Evolutionary conservation across 2,329 filamentous ascomycete genomes (phyloP), one percentile per base, ranked within the genome.

Genomic region (Aureobasidium sp.): DNA sequence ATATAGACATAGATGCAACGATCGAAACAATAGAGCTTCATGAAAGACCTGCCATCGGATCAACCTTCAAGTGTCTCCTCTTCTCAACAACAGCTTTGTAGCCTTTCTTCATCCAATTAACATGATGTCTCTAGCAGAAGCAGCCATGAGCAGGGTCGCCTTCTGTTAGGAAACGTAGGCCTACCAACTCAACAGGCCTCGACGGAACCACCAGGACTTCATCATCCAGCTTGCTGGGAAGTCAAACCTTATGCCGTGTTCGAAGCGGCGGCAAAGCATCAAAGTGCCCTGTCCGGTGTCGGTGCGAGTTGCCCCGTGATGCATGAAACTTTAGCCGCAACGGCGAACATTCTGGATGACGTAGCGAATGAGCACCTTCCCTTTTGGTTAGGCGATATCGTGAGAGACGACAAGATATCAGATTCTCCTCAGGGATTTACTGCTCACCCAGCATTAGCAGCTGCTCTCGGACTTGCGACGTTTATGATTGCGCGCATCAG

Each of bases 251-350:
- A 5, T 7, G 13, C 41, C 2, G 41, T 37, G 13, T 41, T 41
- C 23, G 12, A 46, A 13, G 26, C 4, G 4, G 51, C n/a, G 52
- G 52, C 52, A 17, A 55, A 5, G 12, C 9, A 20, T 26, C 8
- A 37, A 32, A 8, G 8, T 8, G 5, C 29, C 37, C 10, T 15
- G 15, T 7, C 26, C 51, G 51, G 50, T 5, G 15, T 39, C 52
- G 37, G 52, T 55, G 37, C 36, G 37, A 55, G 52, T 8, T 17
- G 37, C 26, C 2, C 52, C 41, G 53, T 46, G n/a, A 17, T 57
- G 12, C 27, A 9, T 23, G 53, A 34, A 57, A 57, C 53, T 57
- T 46, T 46, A 57, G 53, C 53, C 53, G 53, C 27, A 57, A 57
- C 39, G 39, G 27, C 53, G 53, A 42, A 42, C 7, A 23, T 55